Base-by-base conservation (phyloP, 257 asterid genomes). In the Lycium barbarum region DNA sequence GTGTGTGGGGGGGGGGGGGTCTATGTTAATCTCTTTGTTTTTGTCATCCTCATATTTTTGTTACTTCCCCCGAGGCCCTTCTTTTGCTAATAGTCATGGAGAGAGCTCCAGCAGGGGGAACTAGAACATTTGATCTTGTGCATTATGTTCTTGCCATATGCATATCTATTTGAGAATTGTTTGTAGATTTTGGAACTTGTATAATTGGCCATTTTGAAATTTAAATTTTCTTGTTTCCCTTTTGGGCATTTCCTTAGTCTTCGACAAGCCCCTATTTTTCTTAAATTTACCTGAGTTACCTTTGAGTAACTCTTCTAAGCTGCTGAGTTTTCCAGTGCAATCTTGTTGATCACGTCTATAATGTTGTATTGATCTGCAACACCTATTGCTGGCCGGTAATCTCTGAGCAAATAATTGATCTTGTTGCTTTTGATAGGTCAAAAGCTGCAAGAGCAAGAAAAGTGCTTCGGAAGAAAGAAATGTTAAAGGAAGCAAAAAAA, bases 391-490 rank as follows among this genome's bases (percentile, higher is more conserved):
- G 82, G 82, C 36, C 2, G 47, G 63, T 76, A 76, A 38, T 70
- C 53, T 70, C 33, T 70, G 51, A 2, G 9, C 53, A 68, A 51
- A 51, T 76, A 51, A 76, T 14, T 35, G 13, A 26, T 76, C n/a
- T 51, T 76, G 1, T 76, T 45, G 7, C 63, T 51, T 76, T 79
- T 80, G 73, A 80, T 84, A 93, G 97, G 90, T 84, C 91, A 45
- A 94, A 88, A 90, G 98, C 98, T 85, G 55, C 93, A 83, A 89
- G 98, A 88, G 99, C 99, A 59, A 90, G 87, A 88, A 93, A 83
- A 90, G 45, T 86, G 86, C 95, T 95, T 47, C 89, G 81, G 90
- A 94, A 94, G 90, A 89, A 88, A 87, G 89, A 87, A 87, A 89
- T 87, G 79, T 51, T 51, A 59, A 91, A 86, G 89, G 96, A 94